Conservation (phyloP, 139 green algal genomes). For the Haematococcus sp. region DNA sequence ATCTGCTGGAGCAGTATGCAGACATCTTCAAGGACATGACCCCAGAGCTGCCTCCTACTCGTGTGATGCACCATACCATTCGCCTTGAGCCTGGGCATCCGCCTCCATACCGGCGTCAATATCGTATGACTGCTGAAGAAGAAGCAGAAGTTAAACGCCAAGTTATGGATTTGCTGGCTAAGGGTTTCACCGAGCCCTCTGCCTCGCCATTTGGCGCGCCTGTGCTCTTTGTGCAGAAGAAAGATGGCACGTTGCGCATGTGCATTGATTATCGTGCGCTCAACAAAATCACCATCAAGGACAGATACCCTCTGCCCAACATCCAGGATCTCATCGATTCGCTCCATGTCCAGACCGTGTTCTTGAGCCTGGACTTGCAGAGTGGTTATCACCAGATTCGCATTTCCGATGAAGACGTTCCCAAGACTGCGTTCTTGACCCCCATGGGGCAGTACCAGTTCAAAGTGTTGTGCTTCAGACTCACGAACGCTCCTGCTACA, state of each 20-base stretch:
- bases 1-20: not conserved
- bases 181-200: slow-evolving; percentile 10
- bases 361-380: slow-evolving; percentile 37
- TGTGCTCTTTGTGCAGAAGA: slow-evolving; percentile 25
- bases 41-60: not conserved
- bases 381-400: slow-evolving; percentile 43
- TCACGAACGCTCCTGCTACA: slow-evolving; percentile 47
- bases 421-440: slow-evolving; percentile 36
- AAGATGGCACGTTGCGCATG: slow-evolving; percentile 46
- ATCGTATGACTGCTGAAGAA: slow-evolving; percentile 4
- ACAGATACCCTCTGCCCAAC: slow-evolving; percentile 28
- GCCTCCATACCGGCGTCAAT: slow-evolving; percentile 4
- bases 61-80: slow-evolving; percentile 21
- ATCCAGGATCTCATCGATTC: slow-evolving; percentile 51
- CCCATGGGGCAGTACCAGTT: slow-evolving; percentile 20
- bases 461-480: slow-evolving; percentile 25
- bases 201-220: slow-evolving; percentile 13
- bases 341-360: slow-evolving; percentile 26
- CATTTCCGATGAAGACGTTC: slow-evolving; percentile 22
- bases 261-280: slow-evolving; percentile 37
- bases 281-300: slow-evolving; percentile 25
- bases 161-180: slow-evolving; percentile 1
- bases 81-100: not conserved
- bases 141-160: not conserved
- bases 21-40: not conserved